Evolutionary conservation across 352 stramenopile species (phyloP).

Genomic region (Phytophthora melonis): DNA sequence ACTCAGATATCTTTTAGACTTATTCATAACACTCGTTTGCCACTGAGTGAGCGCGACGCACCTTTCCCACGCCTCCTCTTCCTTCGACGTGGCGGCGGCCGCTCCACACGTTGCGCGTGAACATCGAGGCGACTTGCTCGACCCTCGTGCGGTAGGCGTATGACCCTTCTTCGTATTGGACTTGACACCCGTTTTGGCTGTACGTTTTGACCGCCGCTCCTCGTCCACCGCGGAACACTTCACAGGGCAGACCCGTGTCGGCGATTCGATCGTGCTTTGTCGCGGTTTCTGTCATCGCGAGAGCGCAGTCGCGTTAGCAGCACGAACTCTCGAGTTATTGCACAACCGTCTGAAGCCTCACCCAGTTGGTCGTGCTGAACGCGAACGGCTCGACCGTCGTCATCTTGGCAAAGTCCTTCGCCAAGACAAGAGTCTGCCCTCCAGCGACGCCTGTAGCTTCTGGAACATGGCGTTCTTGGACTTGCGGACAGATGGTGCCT

Average conservation of each 20-base stretch:
- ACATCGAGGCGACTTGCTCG: conserved; percentile 21
- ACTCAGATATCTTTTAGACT: background rate
- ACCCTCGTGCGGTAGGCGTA: conserved; percentile 1
- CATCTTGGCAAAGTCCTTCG: conserved; percentile 68
- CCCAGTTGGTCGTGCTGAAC: conserved; percentile 72
- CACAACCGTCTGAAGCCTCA: conserved; percentile 12
- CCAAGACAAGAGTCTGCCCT: conserved; percentile 42
- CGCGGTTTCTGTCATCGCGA: conserved; percentile 32
- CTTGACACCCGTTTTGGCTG: conserved; percentile 8
- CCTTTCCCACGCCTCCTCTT: conserved; percentile 55
- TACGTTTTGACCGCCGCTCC: conserved; percentile 4
- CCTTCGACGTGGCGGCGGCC: conserved; percentile 18
- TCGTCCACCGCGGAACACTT: conserved; percentile 11
- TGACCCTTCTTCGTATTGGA: conserved; percentile 33
- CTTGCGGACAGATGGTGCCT: background rate
- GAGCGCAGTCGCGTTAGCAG: background rate
- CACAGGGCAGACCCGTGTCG: background rate
- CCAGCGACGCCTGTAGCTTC: conserved; percentile 68
- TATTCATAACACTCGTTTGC: background rate
- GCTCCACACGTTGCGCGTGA: conserved; percentile 13
- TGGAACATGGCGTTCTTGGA: conserved; percentile 53
- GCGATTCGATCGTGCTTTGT: conserved; percentile 31
- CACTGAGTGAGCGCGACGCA: conserved; percentile 11
- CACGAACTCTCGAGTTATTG: background rate
- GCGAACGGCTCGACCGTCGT: conserved; percentile 64